Evolutionary conservation across 2,329 filamentous ascomycete genomes (phyloP).

Genomic region (Ceratocystis colombiana): DNA sequence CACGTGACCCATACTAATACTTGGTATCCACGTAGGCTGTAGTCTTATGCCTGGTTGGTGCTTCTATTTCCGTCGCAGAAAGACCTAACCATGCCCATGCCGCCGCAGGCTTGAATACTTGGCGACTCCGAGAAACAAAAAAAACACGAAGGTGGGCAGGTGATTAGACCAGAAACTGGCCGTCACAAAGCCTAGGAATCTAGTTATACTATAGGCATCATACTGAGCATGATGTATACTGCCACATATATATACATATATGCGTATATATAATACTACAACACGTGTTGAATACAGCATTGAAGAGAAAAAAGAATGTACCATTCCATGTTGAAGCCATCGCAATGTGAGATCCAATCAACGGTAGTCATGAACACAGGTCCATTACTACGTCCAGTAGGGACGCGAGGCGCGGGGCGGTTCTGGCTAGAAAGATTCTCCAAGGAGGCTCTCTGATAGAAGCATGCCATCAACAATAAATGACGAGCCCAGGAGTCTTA

Average conservation of each 20-base stretch:
- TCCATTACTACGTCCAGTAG: slow-evolving; percentile 5
- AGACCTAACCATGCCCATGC: neutral
- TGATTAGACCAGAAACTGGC: slow-evolving; percentile 5
- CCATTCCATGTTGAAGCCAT: slow-evolving; percentile 22
- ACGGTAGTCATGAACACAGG: slow-evolving; percentile 12
- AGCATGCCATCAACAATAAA: slow-evolving; percentile 22
- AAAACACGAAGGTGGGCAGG: neutral
- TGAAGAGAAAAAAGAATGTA: slow-evolving; percentile 19
- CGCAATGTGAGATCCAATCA: slow-evolving; percentile 1
- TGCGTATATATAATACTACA: neutral
- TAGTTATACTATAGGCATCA: no score
- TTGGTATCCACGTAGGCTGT: neutral
- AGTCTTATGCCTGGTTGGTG: neutral
- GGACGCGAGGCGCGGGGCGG: slow-evolving; percentile 22
- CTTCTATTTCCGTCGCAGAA: neutral
- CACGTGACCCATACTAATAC: neutral
- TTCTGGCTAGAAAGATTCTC: slow-evolving; percentile 19
- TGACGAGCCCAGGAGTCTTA: slow-evolving; percentile 26
- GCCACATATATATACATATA: neutral
- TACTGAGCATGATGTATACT: no score
- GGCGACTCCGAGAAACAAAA: neutral
- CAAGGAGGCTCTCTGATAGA: slow-evolving; percentile 20
- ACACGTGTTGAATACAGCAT: neutral
- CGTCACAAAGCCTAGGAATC: neutral
- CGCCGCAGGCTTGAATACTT: neutral